Percentiles rank a stretch among this genome's conserved stretches.
Evolutionary conservation across 2,329 filamentous ascomycete genomes (phyloP).

Genomic region (Diaporthe humulicola): DNA sequence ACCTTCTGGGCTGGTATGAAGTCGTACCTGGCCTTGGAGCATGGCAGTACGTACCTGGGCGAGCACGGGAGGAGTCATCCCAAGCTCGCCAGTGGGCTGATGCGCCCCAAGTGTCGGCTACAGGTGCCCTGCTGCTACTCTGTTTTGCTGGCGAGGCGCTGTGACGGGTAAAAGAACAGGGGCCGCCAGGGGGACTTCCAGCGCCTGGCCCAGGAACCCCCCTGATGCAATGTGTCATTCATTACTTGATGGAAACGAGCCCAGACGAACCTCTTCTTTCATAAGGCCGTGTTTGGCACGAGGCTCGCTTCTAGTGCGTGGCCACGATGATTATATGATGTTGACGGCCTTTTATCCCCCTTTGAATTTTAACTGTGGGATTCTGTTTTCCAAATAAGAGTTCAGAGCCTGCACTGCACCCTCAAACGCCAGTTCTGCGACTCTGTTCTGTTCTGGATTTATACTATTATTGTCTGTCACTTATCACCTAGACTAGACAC

Average conservation of each 20-base stretch:
- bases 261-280: constrained; percentile 32
- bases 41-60: constrained; percentile 40
- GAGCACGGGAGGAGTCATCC: constrained; percentile 37
- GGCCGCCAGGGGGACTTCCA: not conserved
- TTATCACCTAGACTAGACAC: not conserved
- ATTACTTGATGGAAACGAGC: constrained; percentile 45
- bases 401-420: constrained; percentile 2
- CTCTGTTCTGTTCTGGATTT: not conserved
- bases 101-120: constrained; percentile 30
- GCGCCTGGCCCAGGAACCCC: constrained; percentile 4
- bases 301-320: constrained; percentile 23
- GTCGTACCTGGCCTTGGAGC: not conserved
- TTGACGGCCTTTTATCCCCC: constrained; percentile 38
- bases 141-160: constrained; percentile 1
- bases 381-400: not conserved
- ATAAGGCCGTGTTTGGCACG: constrained; percentile 40
- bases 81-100: constrained; percentile 37
- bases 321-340: constrained; percentile 29
- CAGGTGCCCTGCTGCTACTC: not conserved
- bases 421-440: not conserved
- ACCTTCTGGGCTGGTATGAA: not conserved
- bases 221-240: constrained; percentile 44
- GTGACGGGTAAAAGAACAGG: constrained; percentile 26
- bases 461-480: not conserved
- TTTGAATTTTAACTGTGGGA: not conserved